These are phyloP conservation scores for Wickerhamomyces rabaulensis DNA, from an alignment of 805 yeast species.

Conservation along the genomic window DNA sequence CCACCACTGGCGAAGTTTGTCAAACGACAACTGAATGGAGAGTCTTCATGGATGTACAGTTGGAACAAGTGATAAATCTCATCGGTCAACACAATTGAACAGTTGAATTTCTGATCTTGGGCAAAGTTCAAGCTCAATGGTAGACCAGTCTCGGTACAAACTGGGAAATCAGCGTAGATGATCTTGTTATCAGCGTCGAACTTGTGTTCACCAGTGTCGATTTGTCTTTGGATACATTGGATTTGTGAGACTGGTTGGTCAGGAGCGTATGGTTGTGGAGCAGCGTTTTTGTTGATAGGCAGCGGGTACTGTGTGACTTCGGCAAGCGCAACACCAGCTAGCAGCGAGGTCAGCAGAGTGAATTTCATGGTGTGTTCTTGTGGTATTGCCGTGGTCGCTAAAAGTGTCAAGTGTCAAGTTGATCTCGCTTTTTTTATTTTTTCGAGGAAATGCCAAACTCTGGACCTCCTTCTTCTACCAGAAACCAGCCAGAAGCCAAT, in stretches of 20 bases:
- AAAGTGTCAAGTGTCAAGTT: background rate
- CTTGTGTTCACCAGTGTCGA: slow-evolving; percentile 72
- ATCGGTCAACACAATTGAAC: slow-evolving; percentile 60
- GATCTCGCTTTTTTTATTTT: background rate
- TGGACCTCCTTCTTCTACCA: too few relatives aligned
- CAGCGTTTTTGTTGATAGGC: background rate
- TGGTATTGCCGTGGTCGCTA: background rate
- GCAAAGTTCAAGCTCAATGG: slow-evolving; percentile 55
- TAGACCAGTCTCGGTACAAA: slow-evolving; percentile 57
- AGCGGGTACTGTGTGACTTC: slow-evolving; percentile 9
- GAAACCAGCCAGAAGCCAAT: too few relatives aligned
- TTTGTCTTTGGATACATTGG: slow-evolving; percentile 62
- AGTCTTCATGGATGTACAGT: slow-evolving; percentile 71
- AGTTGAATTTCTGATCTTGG: slow-evolving; percentile 42
- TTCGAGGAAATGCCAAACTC: too few relatives aligned
- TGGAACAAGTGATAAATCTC: slow-evolving; percentile 69
- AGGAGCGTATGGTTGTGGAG: slow-evolving; percentile 20
- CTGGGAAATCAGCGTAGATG: slow-evolving; percentile 53
- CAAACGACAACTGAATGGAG: slow-evolving; percentile 64
- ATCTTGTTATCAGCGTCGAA: slow-evolving; percentile 55
- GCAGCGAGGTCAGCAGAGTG: background rate
- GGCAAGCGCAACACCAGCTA: background rate
- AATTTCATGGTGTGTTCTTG: background rate
- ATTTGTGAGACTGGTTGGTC: slow-evolving; percentile 40
- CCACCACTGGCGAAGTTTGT: slow-evolving; percentile 37